Conservation (phyloP, 768 basidiomycete genomes). For the Xanthoconium stramineum region DNA sequence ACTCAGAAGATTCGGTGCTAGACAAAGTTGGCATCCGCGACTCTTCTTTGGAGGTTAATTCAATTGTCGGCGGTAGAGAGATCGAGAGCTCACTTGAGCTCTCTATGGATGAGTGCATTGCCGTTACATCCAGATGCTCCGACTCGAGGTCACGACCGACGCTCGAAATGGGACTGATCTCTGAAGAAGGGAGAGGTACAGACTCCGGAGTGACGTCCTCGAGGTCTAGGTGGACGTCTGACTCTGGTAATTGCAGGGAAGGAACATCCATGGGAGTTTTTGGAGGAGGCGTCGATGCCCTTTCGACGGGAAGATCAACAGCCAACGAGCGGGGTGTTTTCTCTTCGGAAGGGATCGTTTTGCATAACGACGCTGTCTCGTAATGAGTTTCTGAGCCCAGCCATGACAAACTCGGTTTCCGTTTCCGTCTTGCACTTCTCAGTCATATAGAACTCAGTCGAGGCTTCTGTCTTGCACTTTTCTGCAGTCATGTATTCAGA, state of each 20-base stretch:
- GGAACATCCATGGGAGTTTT: constrained; percentile 27
- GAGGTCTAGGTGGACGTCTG: constrained; percentile 15
- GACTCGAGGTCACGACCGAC: constrained; percentile 20
- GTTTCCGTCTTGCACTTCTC: constrained; percentile 33
- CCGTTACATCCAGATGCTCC: constrained; percentile 13
- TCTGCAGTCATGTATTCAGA: constrained; percentile 52
- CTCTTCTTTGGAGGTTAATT: constrained; percentile 31
- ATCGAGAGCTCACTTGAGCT: constrained; percentile 22
- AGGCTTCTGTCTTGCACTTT: constrained; percentile 40
- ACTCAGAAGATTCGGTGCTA: constrained; percentile 41
- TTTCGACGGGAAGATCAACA: constrained; percentile 27
- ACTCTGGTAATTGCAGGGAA: constrained; percentile 28
- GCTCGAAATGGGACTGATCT: constrained; percentile 28
- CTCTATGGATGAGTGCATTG: constrained; percentile 14
- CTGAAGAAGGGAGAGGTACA: constrained; percentile 41
- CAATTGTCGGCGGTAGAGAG: constrained; percentile 30
- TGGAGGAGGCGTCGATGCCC: constrained; percentile 22
- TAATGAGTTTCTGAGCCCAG: constrained; percentile 51
- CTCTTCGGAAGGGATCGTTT: constrained; percentile 34
- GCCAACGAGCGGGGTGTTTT: constrained; percentile 37
- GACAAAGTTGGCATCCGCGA: constrained; percentile 37
- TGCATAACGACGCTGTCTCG: constrained; percentile 43
- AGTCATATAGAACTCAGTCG: constrained; percentile 46
- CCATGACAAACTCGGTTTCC: constrained; percentile 46
- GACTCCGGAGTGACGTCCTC: constrained; percentile 21